These are phyloP conservation scores for Didymella pomorum DNA, from an alignment of 2,329 filamentous ascomycete species.

Conservation along the genomic window DNA sequence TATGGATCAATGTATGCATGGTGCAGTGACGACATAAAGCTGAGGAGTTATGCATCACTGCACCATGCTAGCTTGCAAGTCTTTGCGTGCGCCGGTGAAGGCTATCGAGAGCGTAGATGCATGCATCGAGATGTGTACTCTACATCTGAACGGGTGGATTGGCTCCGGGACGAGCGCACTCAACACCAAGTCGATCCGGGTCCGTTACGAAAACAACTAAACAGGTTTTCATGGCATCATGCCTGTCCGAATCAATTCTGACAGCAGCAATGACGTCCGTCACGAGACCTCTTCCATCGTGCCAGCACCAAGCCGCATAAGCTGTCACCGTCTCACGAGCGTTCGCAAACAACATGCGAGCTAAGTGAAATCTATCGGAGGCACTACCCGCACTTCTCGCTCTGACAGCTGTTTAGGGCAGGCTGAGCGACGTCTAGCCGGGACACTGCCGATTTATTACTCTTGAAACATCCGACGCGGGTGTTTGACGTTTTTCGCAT, in stretches of 20 bases:
- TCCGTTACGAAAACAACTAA: neutral
- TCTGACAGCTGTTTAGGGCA: neutral
- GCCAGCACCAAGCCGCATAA: neutral
- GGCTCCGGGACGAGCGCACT: neutral
- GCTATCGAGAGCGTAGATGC: neutral
- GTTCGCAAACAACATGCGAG: neutral
- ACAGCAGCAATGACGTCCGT: neutral
- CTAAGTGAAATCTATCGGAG: neutral
- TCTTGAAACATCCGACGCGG: neutral
- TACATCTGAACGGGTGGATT: neutral
- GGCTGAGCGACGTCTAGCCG: neutral
- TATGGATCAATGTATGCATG: neutral
- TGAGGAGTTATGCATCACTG: neutral
- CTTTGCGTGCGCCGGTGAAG: neutral
- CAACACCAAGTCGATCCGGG: neutral
- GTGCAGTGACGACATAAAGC: neutral
- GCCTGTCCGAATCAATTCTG: neutral
- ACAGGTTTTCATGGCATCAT: neutral
- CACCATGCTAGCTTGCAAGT: neutral
- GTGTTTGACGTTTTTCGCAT: neutral
- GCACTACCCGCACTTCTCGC: neutral
- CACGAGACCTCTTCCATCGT: neutral
- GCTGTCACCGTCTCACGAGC: neutral
- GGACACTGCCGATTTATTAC: neutral
- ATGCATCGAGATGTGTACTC: neutral